Percentiles rank a stretch among this genome's conserved stretches.
phyloP scores from a whole-genome alignment of 371 early-diverging fungal species.

The Mortierella sp. region DNA sequence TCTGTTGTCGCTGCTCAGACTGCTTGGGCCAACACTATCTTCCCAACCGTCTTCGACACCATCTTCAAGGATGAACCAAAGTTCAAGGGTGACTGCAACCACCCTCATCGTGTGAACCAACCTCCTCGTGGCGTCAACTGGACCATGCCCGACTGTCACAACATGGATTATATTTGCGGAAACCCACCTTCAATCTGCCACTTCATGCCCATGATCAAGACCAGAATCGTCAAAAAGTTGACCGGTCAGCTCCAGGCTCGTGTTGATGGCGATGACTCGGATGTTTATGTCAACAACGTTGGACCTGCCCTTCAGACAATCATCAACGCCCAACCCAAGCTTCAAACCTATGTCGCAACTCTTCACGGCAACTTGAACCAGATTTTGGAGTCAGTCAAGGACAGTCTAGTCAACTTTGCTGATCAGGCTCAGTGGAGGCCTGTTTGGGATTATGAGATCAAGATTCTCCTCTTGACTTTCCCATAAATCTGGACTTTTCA shows the following conservation, averaged over 20 bases:
- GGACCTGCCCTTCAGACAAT: slow-evolving; percentile 31
- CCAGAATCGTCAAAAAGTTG: slow-evolving; percentile 48
- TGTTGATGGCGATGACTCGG: slow-evolving; percentile 45
- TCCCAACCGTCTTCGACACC: slow-evolving; percentile 54
- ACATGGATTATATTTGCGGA: slow-evolving; percentile 76
- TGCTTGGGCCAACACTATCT: slow-evolving; percentile 34
- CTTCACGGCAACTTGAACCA: slow-evolving; percentile 48
- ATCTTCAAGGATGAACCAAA: slow-evolving; percentile 71
- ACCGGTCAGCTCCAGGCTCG: slow-evolving; percentile 27
- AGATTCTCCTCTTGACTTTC: slow-evolving; percentile 46
- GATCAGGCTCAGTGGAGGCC: slow-evolving; percentile 34
- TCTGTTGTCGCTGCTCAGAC: slow-evolving; percentile 20
- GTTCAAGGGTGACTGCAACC: slow-evolving; percentile 76
- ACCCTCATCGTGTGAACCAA: slow-evolving; percentile 64
- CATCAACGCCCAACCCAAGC: slow-evolving; percentile 27
- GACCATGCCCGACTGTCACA: slow-evolving; percentile 69
- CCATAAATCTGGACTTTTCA: slow-evolving; percentile 16
- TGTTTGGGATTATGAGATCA: slow-evolving; percentile 49
- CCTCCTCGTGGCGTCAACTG: slow-evolving; percentile 70
- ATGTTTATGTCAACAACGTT: slow-evolving; percentile 32
- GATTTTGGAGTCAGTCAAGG: slow-evolving; percentile 37
- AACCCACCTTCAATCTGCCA: slow-evolving; percentile 79
- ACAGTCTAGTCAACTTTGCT: slow-evolving; percentile 26
- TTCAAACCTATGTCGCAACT: slow-evolving; percentile 2
- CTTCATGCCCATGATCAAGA: slow-evolving; percentile 62